phyloP scores from a whole-genome alignment of 768 basidiomycete species.

The Suillus luteus region DNA sequence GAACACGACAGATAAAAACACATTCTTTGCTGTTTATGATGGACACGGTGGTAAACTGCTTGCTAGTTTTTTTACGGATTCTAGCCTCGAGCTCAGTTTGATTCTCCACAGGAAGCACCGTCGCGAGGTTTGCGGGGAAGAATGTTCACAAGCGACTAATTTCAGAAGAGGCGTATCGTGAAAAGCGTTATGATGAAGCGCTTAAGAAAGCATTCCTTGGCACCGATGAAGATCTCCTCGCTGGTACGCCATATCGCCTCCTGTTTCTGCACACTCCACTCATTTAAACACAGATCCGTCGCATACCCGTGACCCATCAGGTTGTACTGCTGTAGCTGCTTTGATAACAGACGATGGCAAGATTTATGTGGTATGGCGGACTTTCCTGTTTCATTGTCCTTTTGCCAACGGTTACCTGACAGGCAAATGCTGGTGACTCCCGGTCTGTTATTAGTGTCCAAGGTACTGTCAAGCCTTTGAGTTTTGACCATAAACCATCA shows the following conservation, averaged over 20 bases:
- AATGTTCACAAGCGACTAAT: constrained; percentile 79
- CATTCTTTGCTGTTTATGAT: constrained; percentile 97
- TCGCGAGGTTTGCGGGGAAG: constrained; percentile 86
- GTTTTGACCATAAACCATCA: constrained; percentile 94
- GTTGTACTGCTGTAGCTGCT: constrained; percentile 92
- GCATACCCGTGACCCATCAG: constrained; percentile 89
- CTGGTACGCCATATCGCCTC: constrained; percentile 51
- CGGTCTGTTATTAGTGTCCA: constrained; percentile 83
- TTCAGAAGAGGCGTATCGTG: constrained; percentile 69
- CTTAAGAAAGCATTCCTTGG: constrained; percentile 89
- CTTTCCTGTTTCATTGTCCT: constrained; percentile 14
- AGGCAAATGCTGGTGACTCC: constrained; percentile 99
- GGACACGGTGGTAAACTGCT: constrained; percentile 83
- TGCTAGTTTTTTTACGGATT: constrained; percentile 8
- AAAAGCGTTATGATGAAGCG: constrained; percentile 70
- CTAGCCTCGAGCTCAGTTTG: constrained; percentile 12
- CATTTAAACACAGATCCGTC: constrained; percentile 61
- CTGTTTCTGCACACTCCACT: constrained; percentile 2
- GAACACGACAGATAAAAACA: constrained; percentile 48
- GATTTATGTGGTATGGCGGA: constrained; percentile 70
- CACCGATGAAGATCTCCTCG: constrained; percentile 92
- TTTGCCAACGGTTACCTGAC: constrained; percentile 14
- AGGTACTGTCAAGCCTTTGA: constrained; percentile 86
- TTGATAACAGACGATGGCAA: constrained; percentile 76
- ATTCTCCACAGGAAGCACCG: constrained; percentile 61